Evolutionary conservation across 2,329 filamentous ascomycete genomes (phyloP), one percentile per base, ranked within the genome.

Genomic region (Corinectria fuckeliana): DNA sequence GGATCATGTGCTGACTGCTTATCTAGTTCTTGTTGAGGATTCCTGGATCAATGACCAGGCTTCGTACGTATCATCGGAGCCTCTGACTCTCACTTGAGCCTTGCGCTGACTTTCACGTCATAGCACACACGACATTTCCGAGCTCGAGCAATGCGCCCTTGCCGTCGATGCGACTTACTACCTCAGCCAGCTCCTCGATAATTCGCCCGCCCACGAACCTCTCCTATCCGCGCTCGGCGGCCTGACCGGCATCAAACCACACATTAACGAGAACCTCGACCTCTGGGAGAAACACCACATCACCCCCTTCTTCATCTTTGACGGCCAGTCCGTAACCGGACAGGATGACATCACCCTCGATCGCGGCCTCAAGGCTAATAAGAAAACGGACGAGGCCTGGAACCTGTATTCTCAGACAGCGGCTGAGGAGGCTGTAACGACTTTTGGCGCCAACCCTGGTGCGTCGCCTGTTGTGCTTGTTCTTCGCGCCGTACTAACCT

Each of bases 91-190:
- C 16, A 41, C 28, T 34, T 26, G 47, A 53, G 32, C 50, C 34
- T 50, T 52, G 48, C 54, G 63, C 68, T 73, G 62, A 73, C 64
- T 26, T 47, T 61, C n/a, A 53, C 32, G 39, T 49, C 64, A 45
- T 65, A 86, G 84, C 72, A 84, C 81, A 48, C 85, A 87, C 68
- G 81, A 88, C 59, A 77, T 96, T 67, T 82, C 88, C 61, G 86
- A 91, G 63, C 82, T 97, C 68, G 87, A 90, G 72, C 89, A 89
- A 73, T 87, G 87, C 60, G 85, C 89, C 53, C 85, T 97, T 69
- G 93, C 89, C 65, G 88, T 98, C 71, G 93, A 97, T 80, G 95
- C 94, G 56, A 90, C 91, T 52, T 91, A 96, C 77, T 98, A 95
- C 76, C 86, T 99, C 64, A 85, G 90, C 74, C 87, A 88, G 60